Conservation (phyloP, 2,329 filamentous ascomycete genomes). For the Lasiodiplodia sp. region DNA sequence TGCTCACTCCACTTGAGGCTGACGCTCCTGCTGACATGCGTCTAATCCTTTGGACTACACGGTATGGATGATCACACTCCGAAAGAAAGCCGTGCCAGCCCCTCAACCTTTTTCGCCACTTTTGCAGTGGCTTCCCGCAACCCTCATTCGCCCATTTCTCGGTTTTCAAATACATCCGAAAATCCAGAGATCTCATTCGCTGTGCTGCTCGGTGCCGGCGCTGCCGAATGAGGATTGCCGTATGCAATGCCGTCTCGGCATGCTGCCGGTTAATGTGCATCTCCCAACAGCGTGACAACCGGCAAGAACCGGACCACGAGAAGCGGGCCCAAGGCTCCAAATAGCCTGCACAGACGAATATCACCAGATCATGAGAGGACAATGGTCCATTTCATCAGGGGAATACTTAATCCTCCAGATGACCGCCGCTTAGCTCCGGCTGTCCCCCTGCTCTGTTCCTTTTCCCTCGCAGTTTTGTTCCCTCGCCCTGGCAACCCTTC, state of each 20-base stretch:
- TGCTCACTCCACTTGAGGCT: neutral
- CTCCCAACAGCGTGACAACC: conserved; percentile 1
- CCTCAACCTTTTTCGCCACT: neutral
- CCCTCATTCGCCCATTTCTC: neutral
- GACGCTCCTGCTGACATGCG: neutral
- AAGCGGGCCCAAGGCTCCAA: neutral
- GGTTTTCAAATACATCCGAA: neutral
- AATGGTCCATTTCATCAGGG: neutral
- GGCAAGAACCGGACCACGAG: conserved; percentile 3
- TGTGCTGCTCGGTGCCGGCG: neutral
- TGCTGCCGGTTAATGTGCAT: conserved; percentile 12
- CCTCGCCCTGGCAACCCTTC: neutral
- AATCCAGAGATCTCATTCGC: neutral
- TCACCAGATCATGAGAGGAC: conserved; percentile 22
- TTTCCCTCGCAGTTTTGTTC: neutral
- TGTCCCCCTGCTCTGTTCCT: too few species aligned
- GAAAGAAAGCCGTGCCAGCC: neutral
- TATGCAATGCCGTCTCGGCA: conserved; percentile 15
- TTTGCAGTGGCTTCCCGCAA: neutral
- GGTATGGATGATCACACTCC: neutral
- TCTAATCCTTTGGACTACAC: neutral
- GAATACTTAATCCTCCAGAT: conserved; percentile 12
- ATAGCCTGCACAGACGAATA: conserved; percentile 5
- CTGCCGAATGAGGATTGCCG: conserved; percentile 20
- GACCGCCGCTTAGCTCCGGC: neutral